Evolutionary conservation across 2,329 filamentous ascomycete species (phyloP).

Genomic region (Venturia carpophila): DNA sequence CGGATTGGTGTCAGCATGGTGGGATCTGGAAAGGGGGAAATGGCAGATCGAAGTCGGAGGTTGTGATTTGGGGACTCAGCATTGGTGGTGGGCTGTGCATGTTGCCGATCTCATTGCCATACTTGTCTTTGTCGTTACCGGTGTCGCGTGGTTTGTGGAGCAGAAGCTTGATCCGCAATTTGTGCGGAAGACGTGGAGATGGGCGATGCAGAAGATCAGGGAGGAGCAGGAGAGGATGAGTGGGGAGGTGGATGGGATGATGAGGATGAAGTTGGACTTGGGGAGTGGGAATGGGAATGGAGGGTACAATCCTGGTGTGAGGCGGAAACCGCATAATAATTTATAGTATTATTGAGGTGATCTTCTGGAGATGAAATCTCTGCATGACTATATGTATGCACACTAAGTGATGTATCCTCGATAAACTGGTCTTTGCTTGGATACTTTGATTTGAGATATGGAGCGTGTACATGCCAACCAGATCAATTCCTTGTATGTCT

Average conservation of each 20-base stretch:
- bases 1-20: slow-evolving; percentile 83
- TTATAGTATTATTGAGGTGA: background rate
- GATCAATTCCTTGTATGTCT: no score
- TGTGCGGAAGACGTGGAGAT: background rate
- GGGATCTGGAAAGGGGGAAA: slow-evolving; percentile 55
- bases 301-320: background rate
- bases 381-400: background rate
- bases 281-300: background rate
- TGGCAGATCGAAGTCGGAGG: slow-evolving; percentile 77
- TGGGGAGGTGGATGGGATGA: background rate
- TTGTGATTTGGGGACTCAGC: slow-evolving; percentile 76
- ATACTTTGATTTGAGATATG: no score
- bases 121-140: background rate
- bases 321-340: background rate
- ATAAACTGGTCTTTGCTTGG: no score
- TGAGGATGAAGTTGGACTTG: background rate
- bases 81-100: slow-evolving; percentile 91
- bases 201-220: background rate
- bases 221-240: slow-evolving; percentile 1
- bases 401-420: no score
- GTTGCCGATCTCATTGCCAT: slow-evolving; percentile 54
- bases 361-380: no score
- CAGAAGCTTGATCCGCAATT: background rate
- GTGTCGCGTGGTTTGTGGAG: background rate
- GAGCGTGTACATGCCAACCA: no score